A percentile compares a stretch with the other conserved stretches of the same genome.
Evolutionary conservation across 495 filamentous ascomycete genomes (phyloP).

Genomic region (Trichocladium uniseriatum): DNA sequence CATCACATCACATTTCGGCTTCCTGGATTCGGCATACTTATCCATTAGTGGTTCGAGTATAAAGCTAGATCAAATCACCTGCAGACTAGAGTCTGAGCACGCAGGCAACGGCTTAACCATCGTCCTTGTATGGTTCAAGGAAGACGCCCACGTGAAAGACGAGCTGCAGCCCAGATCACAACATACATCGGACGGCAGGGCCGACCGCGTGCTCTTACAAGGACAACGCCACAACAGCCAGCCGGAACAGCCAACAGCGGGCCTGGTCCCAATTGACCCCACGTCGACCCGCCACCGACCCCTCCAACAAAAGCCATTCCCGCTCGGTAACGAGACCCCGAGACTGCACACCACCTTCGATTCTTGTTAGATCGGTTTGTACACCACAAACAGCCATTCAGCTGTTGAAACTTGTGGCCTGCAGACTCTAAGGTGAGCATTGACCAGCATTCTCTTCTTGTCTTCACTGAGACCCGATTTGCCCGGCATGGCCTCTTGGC

Average conservation of each 20-base stretch:
- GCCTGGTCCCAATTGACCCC: slow-evolving; percentile 7
- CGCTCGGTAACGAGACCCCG: slow-evolving; percentile 7
- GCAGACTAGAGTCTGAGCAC: not conserved
- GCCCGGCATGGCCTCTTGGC: no score
- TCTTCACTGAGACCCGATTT: no score
- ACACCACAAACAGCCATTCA: not conserved
- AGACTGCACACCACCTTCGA: not conserved
- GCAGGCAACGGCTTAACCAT: no score
- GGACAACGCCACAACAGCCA: slow-evolving; percentile 6
- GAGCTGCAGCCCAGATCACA: slow-evolving; percentile 22
- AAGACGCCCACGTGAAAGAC: slow-evolving; percentile 23
- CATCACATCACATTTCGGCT: slow-evolving; percentile 6
- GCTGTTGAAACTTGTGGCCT: not conserved
- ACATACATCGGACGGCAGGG: not conserved
- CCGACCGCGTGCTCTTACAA: slow-evolving; percentile 12
- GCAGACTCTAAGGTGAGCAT: slow-evolving; percentile 6
- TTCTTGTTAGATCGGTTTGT: not conserved
- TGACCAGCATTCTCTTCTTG: not conserved
- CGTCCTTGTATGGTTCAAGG: no score
- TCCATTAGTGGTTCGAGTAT: not conserved
- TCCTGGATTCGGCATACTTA: slow-evolving; percentile 1
- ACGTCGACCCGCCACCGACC: slow-evolving; percentile 12
- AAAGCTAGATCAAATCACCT: not conserved
- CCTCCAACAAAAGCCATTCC: slow-evolving; percentile 5
- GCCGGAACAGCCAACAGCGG: slow-evolving; percentile 1